Conservation (phyloP, 2,329 filamentous ascomycete genomes). For the Paracoccidioides lutzii region DNA sequence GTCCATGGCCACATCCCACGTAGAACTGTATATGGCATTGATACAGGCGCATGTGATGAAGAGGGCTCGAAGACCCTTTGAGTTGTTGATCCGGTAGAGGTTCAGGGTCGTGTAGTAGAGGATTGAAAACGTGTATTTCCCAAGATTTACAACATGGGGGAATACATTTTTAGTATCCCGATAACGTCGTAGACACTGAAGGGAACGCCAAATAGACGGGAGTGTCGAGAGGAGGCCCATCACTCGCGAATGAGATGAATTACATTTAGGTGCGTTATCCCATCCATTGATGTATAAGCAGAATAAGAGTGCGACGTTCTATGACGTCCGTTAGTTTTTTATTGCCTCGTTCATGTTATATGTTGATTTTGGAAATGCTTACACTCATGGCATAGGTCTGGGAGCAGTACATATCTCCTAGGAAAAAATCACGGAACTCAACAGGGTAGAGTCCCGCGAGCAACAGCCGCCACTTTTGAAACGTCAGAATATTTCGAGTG, state of each 20-base stretch:
- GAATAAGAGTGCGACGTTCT: conserved; percentile 90
- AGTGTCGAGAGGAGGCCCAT: conserved; percentile 75
- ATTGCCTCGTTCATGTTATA: not conserved
- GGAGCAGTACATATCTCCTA: conserved; percentile 96
- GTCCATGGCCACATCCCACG: conserved; percentile 96
- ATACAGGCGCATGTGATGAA: conserved; percentile 72
- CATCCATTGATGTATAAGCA: conserved; percentile 77
- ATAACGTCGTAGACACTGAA: conserved; percentile 87
- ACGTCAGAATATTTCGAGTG: conserved; percentile 17
- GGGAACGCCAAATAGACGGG: conserved; percentile 76
- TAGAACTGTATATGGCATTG: conserved; percentile 69
- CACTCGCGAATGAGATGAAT: conserved; percentile 68
- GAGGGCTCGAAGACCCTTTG: conserved; percentile 45
- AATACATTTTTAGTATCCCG: conserved; percentile 75
- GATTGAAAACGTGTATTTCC: conserved; percentile 82
- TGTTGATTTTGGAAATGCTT: conserved; percentile 28
- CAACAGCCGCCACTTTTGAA: conserved; percentile 61
- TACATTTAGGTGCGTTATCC: conserved; percentile 62
- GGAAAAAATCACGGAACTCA: conserved; percentile 93
- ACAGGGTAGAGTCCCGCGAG: conserved; percentile 82
- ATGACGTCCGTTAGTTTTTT: conserved; percentile 10
- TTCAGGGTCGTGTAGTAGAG: conserved; percentile 65
- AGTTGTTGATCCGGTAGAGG: conserved; percentile 63
- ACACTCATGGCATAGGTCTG: conserved; percentile 80
- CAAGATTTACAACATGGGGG: conserved; percentile 82